Conservation (phyloP, 129 eudicot genomes). For the Cynara cardunculus region DNA sequence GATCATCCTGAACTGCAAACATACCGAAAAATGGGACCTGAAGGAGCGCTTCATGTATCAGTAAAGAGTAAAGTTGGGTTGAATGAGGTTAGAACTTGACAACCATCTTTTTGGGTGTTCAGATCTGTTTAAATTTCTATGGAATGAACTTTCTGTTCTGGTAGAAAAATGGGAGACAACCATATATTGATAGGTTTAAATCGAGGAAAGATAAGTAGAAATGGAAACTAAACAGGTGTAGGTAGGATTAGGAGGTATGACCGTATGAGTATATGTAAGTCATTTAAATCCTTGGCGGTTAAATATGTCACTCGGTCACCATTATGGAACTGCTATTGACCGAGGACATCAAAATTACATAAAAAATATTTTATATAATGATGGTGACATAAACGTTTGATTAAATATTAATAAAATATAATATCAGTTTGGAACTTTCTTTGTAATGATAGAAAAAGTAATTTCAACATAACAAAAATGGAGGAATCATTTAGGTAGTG, state of each 20-base stretch:
- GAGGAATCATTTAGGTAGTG: neutral
- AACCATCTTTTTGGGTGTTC: neutral
- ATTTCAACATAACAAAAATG: too few relatives aligned
- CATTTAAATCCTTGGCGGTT: too few relatives aligned
- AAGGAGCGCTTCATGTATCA: conserved; percentile 74
- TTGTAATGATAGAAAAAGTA: too few relatives aligned
- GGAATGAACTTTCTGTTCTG: neutral
- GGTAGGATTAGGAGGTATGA: too few relatives aligned
- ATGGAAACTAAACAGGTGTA: neutral
- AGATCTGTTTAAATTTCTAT: neutral
- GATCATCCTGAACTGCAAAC: conserved; percentile 57
- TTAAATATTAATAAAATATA: neutral
- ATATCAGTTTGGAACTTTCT: too few relatives aligned
- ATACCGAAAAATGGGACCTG: conserved; percentile 81
- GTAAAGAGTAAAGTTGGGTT: conserved; percentile 62
- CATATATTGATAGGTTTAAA: neutral
- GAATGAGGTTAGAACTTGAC: conserved; percentile 50
- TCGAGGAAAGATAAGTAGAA: neutral
- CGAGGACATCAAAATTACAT: too few relatives aligned
- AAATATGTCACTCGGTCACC: too few relatives aligned
- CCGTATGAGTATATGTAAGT: too few relatives aligned
- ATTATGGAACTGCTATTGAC: too few relatives aligned
- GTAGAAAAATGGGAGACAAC: neutral
- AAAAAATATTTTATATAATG: too few relatives aligned
- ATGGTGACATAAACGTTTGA: too few relatives aligned